Evolutionary conservation across 2,329 filamentous ascomycete species (phyloP), one percentile per base, ranked within the genome.

Genomic region (Cladophialophora chaetospira): DNA sequence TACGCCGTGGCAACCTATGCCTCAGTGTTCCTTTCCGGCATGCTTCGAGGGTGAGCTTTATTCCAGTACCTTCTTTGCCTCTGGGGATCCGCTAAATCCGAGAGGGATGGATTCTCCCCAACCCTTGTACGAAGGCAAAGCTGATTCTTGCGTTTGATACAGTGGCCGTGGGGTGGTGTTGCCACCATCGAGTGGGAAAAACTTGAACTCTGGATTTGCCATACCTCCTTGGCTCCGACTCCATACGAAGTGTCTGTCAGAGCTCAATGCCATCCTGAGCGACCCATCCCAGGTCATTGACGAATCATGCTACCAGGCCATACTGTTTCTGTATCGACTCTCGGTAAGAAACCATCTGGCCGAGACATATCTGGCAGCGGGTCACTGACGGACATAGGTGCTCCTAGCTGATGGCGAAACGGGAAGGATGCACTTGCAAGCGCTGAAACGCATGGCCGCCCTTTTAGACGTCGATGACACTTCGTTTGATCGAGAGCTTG

Each of bases 221-320:
- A 61, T 61, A 6, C 61, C 61, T 21, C 33, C 50, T 2, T 63
- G 61, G 61, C 47, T 63, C 13, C 54, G 61, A 0, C 46, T 63
- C 8, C 61, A 63, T 21, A 63, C 61, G 2, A 53, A 36, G 23
- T 60, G 57, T 33, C 47, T 63, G 2, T 42, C 46, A 11, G 54
- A 61, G 43, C 52, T 63, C 15, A 58, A 61, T 25, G 40, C 47
- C 13, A 25, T 57, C 4, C 35, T 63, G 19, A 40, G 49, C 15
- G 44, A 57, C 23, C 40, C 40, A 11, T 13, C 29, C 10, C 43
- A 52, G 26, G 36, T 42, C 3, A 43, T 60, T 15, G 58, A 58
- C 29, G 51, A 61, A 4, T 51, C 55, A 10, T 55, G 54, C 52
- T 63, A 55, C 21, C 54, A 61, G 21, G 55, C 61, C 1, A 53